Percentiles rank a stretch among this genome's conserved stretches.
Conservation (phyloP, 2,329 filamentous ascomycete species). For the Ilyonectria sp. region DNA sequence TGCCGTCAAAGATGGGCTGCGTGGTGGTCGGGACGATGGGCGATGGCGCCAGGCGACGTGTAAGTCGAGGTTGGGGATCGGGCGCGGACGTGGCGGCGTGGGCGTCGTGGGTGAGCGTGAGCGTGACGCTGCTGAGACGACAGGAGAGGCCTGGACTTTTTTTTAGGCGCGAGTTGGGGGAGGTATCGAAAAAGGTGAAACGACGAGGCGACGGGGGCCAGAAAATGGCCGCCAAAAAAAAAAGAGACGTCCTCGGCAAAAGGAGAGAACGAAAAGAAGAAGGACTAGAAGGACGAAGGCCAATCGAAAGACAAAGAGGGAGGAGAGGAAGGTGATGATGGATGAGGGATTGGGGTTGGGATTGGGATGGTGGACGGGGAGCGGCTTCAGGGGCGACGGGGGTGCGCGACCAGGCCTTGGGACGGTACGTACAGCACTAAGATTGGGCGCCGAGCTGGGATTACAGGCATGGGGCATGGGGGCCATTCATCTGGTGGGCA, state of each 20-base stretch:
- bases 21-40: slow-evolving; percentile 23
- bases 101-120: slow-evolving; percentile 13
- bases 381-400: slow-evolving; percentile 37
- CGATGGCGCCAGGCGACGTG: slow-evolving; percentile 32
- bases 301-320: slow-evolving; percentile 29
- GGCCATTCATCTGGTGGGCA: slow-evolving; percentile 23
- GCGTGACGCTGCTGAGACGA: slow-evolving; percentile 15
- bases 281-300: slow-evolving; percentile 32
- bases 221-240: slow-evolving; percentile 10
- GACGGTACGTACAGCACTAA: slow-evolving; percentile 33
- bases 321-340: slow-evolving; percentile 41
- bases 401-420: slow-evolving; percentile 28
- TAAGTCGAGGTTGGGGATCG: slow-evolving; percentile 27
- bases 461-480: slow-evolving; percentile 28
- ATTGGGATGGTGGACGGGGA: slow-evolving; percentile 33
- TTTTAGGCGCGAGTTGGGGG: slow-evolving; percentile 12
- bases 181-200: slow-evolving; percentile 25
- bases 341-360: slow-evolving; percentile 33
- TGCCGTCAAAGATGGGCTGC: slow-evolving; percentile 21
- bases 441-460: slow-evolving; percentile 38
- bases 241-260: slow-evolving; percentile 32
- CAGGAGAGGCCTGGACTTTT: slow-evolving; percentile 8
- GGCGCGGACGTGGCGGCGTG: slow-evolving; percentile 10
- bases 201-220: slow-evolving; percentile 13
- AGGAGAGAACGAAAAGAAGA: slow-evolving; percentile 35